Evolutionary conservation across 371 early-diverging fungal genomes (phyloP), one percentile per base, ranked within the genome.

Genomic region (Choanephora cucurbitarum): DNA sequence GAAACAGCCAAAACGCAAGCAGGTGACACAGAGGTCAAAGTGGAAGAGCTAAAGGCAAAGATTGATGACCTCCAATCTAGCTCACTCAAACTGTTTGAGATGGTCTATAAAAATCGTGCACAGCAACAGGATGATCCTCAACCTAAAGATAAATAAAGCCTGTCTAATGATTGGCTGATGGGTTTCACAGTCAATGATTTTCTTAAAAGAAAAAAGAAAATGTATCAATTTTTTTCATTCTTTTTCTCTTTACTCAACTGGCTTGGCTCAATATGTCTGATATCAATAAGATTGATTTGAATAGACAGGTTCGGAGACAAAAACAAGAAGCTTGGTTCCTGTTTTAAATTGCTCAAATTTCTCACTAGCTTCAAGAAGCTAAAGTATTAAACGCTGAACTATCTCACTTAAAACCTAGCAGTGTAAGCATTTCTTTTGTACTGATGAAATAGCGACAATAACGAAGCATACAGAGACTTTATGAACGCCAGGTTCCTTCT

Each of bases 81-180:
- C 24, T 85, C 88, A 56, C 73, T 97, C 59, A 97, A 97, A 81
- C 81, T 99, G 52, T 97, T 98, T 66, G 95, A 98, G 81, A 85
- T 91, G 87, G 95, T 94, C 21, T 97, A 98, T 86, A 93, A 97
- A 89, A 86, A 89, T 63, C 72, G 74, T 45, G 71, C 81, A 44
- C 67, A 70, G 5, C 62, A 66, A 44, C 44, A 56, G 17, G 57
- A 64, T 41, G 47, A 46, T 52, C 34, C 13, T 46, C 21, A 24
- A 19, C 28, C 37, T 39, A 49, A 55, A 17, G 49, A 49, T 34
- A 45, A 55, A 37, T 28, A 28, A 28, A 28, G 28, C 28, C 28
- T 28, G 28, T 28, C 7, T 28, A 3, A 28, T 28, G 28, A 28
- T 28, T 28, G 28, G 28, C 28, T 28, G 28, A 5, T 7, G 28